These are phyloP conservation scores for Cyclocybe cylindracea DNA, from an alignment of 768 basidiomycete species.

Conservation along the genomic window DNA sequence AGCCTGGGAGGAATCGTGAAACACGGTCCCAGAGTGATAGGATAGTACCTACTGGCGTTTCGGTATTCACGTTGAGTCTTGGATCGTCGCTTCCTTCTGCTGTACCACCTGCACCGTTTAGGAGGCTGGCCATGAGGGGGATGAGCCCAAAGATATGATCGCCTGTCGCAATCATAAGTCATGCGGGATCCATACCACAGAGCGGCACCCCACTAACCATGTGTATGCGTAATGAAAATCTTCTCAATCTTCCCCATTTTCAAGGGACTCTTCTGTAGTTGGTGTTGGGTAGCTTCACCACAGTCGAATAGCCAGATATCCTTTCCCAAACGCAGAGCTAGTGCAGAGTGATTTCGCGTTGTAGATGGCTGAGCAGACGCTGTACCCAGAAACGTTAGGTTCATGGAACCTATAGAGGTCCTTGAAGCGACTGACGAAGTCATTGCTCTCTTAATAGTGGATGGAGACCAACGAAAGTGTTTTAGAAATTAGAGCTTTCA, in stretches of 20 bases:
- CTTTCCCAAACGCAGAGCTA: slow-evolving; percentile 62
- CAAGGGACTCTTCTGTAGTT: slow-evolving; percentile 68
- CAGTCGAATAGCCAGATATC: slow-evolving; percentile 88
- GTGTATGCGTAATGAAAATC: slow-evolving; percentile 88
- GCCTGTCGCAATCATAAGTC: slow-evolving; percentile 40
- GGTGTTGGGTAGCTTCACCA: slow-evolving; percentile 83
- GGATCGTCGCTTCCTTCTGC: slow-evolving; percentile 61
- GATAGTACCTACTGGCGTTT: slow-evolving; percentile 32
- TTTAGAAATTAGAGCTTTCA: neutral
- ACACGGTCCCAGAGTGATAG: neutral
- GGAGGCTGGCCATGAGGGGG: slow-evolving; percentile 64
- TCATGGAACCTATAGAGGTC: slow-evolving; percentile 34
- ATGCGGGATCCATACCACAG: neutral
- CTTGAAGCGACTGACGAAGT: slow-evolving; percentile 9
- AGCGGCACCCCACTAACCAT: slow-evolving; percentile 51
- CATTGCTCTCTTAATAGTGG: neutral
- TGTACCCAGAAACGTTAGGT: slow-evolving; percentile 77
- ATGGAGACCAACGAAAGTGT: neutral
- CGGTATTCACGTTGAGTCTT: slow-evolving; percentile 40
- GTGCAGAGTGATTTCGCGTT: slow-evolving; percentile 77
- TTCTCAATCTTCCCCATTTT: slow-evolving; percentile 81
- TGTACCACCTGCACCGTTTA: slow-evolving; percentile 76
- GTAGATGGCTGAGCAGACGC: slow-evolving; percentile 81
- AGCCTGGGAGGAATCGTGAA: slow-evolving; percentile 39
- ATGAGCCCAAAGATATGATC: slow-evolving; percentile 81